Evolutionary conservation across 2,329 filamentous ascomycete genomes (phyloP).

Genomic region (Mariannaea elegans): DNA sequence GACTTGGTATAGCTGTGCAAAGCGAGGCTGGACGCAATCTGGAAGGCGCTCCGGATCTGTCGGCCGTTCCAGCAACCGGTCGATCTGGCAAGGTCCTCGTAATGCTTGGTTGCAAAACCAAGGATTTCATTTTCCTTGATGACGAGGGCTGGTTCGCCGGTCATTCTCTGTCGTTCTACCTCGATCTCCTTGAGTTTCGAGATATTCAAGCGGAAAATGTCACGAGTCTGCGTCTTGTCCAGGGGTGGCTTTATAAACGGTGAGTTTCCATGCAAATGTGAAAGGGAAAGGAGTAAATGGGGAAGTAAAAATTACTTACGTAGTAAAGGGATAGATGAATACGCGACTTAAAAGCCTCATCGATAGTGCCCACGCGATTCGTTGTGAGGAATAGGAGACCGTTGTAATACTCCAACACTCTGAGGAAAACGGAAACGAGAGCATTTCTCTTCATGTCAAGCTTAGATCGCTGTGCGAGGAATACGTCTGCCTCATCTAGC

Average conservation of each 20-base stretch:
- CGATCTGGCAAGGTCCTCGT: slow-evolving; percentile 39
- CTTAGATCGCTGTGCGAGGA: slow-evolving; percentile 43
- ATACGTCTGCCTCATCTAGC: slow-evolving; percentile 50
- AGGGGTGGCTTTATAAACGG: slow-evolving; percentile 43
- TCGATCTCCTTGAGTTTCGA: slow-evolving; percentile 49
- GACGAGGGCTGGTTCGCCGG: slow-evolving; percentile 45
- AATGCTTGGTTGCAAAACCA: slow-evolving; percentile 48
- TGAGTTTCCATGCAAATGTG: not conserved
- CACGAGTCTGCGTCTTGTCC: slow-evolving; percentile 48
- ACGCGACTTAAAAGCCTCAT: slow-evolving; percentile 59
- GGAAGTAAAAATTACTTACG: slow-evolving; percentile 22
- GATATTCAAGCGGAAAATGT: slow-evolving; percentile 54
- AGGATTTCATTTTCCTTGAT: slow-evolving; percentile 48
- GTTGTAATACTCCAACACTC: slow-evolving; percentile 57
- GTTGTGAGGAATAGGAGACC: slow-evolving; percentile 61
- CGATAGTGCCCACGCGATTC: slow-evolving; percentile 58
- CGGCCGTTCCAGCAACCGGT: slow-evolving; percentile 49
- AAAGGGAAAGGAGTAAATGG: not conserved
- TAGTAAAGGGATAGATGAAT: slow-evolving; percentile 57
- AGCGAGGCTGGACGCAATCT: slow-evolving; percentile 49
- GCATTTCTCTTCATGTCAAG: slow-evolving; percentile 47
- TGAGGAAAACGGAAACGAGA: slow-evolving; percentile 55
- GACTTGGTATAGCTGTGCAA: slow-evolving; percentile 47
- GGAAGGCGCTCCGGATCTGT: slow-evolving; percentile 50
- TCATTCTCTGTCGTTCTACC: slow-evolving; percentile 46